A percentile compares a stretch with the other conserved stretches of the same genome.
phyloP scores from a whole-genome alignment of 345 rosid species.

The Clausena lansium region DNA sequence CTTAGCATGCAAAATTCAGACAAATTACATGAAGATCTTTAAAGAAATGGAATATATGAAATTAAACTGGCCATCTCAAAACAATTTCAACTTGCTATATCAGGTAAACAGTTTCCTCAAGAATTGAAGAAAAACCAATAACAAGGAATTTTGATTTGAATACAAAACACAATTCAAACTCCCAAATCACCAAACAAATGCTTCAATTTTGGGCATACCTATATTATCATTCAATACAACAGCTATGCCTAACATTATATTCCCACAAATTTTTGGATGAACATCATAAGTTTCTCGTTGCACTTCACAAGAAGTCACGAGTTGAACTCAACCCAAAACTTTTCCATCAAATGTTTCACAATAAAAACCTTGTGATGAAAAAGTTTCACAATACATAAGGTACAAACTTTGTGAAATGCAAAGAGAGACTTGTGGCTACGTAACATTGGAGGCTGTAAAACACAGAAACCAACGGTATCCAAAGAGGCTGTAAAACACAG shows the following conservation, averaged over 20 bases:
- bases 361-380: too few relatives aligned
- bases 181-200: not conserved
- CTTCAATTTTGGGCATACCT: not conserved
- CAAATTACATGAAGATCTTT: not conserved
- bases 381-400: too few relatives aligned
- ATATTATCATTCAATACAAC: not conserved
- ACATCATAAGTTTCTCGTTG: not conserved
- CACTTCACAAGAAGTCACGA: not conserved
- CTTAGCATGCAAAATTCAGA: not conserved
- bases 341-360: not conserved
- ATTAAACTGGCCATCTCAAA: not conserved
- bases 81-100: not conserved
- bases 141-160: not conserved
- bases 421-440: too few relatives aligned
- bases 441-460: not conserved
- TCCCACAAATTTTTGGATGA: not conserved
- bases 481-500: not conserved
- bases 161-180: not conserved
- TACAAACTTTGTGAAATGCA: too few relatives aligned
- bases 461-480: not conserved
- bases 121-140: not conserved
- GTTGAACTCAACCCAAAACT: not conserved
- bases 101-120: not conserved
- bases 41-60: not conserved
- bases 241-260: not conserved